Base-by-base conservation (phyloP, 345 rosid genomes). In the Citrus sp. region DNA sequence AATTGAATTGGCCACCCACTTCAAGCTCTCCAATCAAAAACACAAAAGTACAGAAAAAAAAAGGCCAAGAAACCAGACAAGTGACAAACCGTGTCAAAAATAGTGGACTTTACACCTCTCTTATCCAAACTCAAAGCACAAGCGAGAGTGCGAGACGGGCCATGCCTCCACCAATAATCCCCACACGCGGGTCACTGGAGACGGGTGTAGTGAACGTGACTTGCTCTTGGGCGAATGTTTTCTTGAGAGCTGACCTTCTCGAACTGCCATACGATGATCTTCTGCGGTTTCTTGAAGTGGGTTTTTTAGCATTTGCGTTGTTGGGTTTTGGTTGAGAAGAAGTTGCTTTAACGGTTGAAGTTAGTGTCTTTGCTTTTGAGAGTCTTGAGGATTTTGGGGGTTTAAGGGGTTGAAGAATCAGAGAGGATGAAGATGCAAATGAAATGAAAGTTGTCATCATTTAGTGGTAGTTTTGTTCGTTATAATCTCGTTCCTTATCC, bases 91-190 rank as follows among this genome's bases (percentile, higher is more conserved):
- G 97, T 94, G 77, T 96, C 97, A 82, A 96, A 94, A 78, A 92
- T 94, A 12, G 95, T 91, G 88, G 97, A 89, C 78, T 85, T 84
- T 77, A 94, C 86, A 76, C 94, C 98, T 86, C 87, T 88, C 80
- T 90, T 89, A 82, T 92, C 95, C 87, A 96, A 82, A 63, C 74
- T 84, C 81, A 84, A 21, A 14, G 97, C 97, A 80, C 98, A 94
- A 65, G 86, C 72, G n/a, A n/a, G n/a, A n/a, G n/a, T n/a, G n/a
- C n/a, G n/a, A 96, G 82, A 73, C 98, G 97, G 2, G 95, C 86
- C 93, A 96, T 88, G 76, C 98, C 99, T 49, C 97, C 98, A 0
- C 97, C 97, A 34, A 96, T 88, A 58, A 92, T 91, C 24, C 88
- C 99, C 34, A 92, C 97, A 24, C 80, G 87, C 0, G 98, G 94